Evolutionary conservation across 2,329 filamentous ascomycete genomes (phyloP), one percentile per base, ranked within the genome.

Genomic region (Thermothelomyces thermophilus): DNA sequence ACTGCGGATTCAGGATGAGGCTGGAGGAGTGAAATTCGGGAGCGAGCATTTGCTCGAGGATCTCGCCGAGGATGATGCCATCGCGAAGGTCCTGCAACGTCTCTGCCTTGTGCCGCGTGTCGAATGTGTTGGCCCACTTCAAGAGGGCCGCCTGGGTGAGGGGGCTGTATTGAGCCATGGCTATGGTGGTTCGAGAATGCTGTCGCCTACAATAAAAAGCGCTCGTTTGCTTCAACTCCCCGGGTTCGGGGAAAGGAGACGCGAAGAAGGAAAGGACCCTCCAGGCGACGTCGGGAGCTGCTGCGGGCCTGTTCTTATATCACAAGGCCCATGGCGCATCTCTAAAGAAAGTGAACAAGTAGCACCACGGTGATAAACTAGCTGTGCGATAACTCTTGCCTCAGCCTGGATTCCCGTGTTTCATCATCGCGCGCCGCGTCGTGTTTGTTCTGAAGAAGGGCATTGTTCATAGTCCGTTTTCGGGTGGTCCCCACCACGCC

Each of bases 1-100:
- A 64, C 41, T 70, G 68, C 26, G 69, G 64, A 52, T 65, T 72
- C 41, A 70, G 67, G 50, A 79, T 73, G 48, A 83, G 73, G 53
- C 78, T 71, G 0, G 71, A 68, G 26, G 73, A 71, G 60, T 79
- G 73, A 60, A 82, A 84, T 52, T 73, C 68, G 30, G 72, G 62
- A 58, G 83, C 78, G 41, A 84, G 67, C 59, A 82, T 74, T 62
- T 77, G 72, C 52, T 62, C 58, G 53, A 82, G 73, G 41, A 82
- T 72, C 55, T 77, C 67, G 35, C 73, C 77, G 56, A 82, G 73
- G 28, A 76, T 64, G 51, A 74, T 65, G 47, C 77, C 78, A 56
- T 82, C 79, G 61, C 69, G 66, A 40, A 79, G 69, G 46, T 77
- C 71, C 45, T 74, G 69, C 44, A 77, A 66, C n/a, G 71, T 73